Evolutionary conservation across 1,139 yeast species (phyloP), one percentile per base, ranked within the genome.

Genomic region (Candida gigantensis): DNA sequence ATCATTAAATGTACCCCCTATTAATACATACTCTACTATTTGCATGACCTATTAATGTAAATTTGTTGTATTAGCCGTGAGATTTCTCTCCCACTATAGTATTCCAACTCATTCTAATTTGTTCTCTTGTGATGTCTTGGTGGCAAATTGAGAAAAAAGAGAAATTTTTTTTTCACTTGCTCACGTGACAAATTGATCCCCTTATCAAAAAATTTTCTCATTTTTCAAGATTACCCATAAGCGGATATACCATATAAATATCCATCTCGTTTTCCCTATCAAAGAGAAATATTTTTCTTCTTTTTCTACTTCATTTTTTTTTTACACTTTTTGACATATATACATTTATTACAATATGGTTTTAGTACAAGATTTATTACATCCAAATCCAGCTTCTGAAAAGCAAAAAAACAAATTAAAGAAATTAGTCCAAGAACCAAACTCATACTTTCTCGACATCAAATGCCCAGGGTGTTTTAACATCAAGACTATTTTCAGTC

Each of bases 401-500:
- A 90, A 88, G 64, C 84, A 81, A 74, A 84, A 90, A 77, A 96
- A 92, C 87, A 92, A 92, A 80, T 83, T 90, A 69, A 92, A 92
- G 89, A 83, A 86, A 65, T 86, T 92, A 67, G 98, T 92, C 56
- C 96, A 92, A 74, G 72, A 85, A 53, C 98, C 98, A 75, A 88
- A 97, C 81, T 90, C 97, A 49, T 92, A 79, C 84, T 92, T 92
- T 87, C 89, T 92, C 96, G 98, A 92, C 67, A 97, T 92, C 60
- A 90, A 90, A 77, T 92, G 97, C 77, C 97, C 95, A 74, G 97
- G 98, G 62, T 92, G 98, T 78, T 81, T 92, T 71, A 86, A 84
- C 83, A 92, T 92, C 79, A 90, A 98, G 74, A 92, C 97, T 56
- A 97, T 92, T 58, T 92, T 92, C 85, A 90, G 97, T 56, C 98